Conservation (phyloP, 2,329 filamentous ascomycete species). For the Monosporascus ibericus region DNA sequence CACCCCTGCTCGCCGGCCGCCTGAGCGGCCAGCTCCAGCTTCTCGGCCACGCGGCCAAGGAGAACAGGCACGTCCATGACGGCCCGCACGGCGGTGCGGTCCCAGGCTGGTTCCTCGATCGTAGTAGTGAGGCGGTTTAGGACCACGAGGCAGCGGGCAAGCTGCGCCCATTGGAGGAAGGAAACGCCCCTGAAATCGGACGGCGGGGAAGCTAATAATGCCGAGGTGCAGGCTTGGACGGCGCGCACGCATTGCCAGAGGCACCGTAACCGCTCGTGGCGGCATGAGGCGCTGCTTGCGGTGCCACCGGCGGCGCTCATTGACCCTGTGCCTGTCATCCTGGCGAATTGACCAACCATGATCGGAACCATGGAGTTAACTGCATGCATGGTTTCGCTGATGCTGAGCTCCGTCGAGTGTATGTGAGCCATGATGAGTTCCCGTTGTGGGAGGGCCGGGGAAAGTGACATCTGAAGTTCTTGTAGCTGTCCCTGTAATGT, state of each 20-base stretch:
- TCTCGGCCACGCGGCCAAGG: conserved; percentile 25
- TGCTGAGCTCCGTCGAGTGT: too few species aligned
- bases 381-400: conserved; percentile 6
- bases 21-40: conserved; percentile 18
- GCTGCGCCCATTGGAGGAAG: conserved; percentile 31
- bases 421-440: not conserved
- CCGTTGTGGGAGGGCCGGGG: conserved; percentile 12
- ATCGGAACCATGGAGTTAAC: too few species aligned
- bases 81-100: conserved; percentile 27
- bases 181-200: conserved; percentile 23
- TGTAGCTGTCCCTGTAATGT: conserved; percentile 24
- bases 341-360: too few species aligned
- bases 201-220: conserved; percentile 22
- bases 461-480: conserved; percentile 23
- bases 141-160: conserved; percentile 27
- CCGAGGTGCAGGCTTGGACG: conserved; percentile 27
- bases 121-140: conserved; percentile 29
- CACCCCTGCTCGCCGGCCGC: conserved; percentile 23
- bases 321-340: too few species aligned
- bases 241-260: conserved; percentile 28
- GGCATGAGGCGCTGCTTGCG: too few species aligned
- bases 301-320: too few species aligned
- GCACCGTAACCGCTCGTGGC: conserved; percentile 22
- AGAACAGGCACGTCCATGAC: conserved; percentile 23
- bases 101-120: conserved; percentile 31